These are phyloP conservation scores for Exophiala dermatitidis DNA, from an alignment of 2,329 filamentous ascomycete genomes.

Conservation along the genomic window DNA sequence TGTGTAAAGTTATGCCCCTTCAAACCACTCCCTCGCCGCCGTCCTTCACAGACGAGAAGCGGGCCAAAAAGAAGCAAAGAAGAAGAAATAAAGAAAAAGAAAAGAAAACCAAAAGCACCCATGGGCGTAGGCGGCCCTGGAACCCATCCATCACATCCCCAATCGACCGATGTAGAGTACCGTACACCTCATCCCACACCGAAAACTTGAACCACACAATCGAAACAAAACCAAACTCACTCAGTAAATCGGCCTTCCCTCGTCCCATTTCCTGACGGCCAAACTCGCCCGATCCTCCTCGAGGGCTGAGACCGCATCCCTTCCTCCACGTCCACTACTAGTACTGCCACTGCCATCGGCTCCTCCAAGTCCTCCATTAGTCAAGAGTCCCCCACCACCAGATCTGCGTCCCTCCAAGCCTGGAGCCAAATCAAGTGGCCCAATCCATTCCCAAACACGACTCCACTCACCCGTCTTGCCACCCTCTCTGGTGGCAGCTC, in stretches of 20 bases:
- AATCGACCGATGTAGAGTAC: no score
- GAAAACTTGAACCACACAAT: no score
- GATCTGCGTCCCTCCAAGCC: slow-evolving; percentile 25
- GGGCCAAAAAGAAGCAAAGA: no score
- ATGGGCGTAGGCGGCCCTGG: no score
- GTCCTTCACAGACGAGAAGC: no score
- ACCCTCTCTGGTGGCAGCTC: slow-evolving; percentile 62
- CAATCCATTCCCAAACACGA: slow-evolving; percentile 63
- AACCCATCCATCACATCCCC: no score
- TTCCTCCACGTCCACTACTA: slow-evolving; percentile 1
- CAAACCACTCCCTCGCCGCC: no score
- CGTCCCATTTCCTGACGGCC: slow-evolving; percentile 34
- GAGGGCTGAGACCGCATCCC: slow-evolving; percentile 26
- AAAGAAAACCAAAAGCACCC: no score
- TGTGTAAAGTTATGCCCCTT: no score
- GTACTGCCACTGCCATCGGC: background rate
- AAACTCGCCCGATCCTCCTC: slow-evolving; percentile 22
- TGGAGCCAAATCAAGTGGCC: slow-evolving; percentile 44
- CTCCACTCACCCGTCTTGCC: slow-evolving; percentile 50
- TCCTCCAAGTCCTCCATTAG: slow-evolving; percentile 8
- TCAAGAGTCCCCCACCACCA: slow-evolving; percentile 29
- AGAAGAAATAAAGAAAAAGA: no score
- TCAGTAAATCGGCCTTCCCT: slow-evolving; percentile 39
- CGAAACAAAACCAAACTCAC: background rate
- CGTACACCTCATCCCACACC: no score